A percentile compares a stretch with the other conserved stretches of the same genome.
These are phyloP conservation scores for Neurospora pannonica DNA, from an alignment of 495 filamentous ascomycete species.

Conservation along the genomic window DNA sequence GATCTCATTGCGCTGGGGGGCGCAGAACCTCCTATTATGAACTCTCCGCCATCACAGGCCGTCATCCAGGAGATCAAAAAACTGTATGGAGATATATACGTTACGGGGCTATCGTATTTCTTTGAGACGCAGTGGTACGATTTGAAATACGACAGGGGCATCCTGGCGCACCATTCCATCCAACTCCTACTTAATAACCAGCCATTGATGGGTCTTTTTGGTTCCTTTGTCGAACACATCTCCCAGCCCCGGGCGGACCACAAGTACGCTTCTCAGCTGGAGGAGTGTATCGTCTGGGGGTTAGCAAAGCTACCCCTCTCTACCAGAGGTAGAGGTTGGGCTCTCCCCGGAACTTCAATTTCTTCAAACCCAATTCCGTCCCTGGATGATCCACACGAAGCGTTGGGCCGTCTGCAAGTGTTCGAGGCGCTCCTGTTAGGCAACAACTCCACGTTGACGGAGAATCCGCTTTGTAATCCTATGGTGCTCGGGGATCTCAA, in stretches of 20 bases:
- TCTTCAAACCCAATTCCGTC: not conserved
- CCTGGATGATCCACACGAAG: conserved; percentile 48
- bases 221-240: conserved; percentile 45
- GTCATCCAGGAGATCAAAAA: conserved; percentile 60
- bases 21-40: conserved; percentile 48
- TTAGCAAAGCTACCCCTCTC: conserved; percentile 33
- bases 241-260: conserved; percentile 49
- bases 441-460: conserved; percentile 40
- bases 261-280: conserved; percentile 51
- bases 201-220: conserved; percentile 52
- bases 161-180: conserved; percentile 4
- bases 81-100: conserved; percentile 68
- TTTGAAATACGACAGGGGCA: conserved; percentile 32
- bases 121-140: conserved; percentile 81
- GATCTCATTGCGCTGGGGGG: conserved; percentile 65
- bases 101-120: conserved; percentile 64
- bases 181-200: conserved; percentile 46
- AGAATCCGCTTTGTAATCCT: conserved; percentile 41
- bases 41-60: conserved; percentile 41
- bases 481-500: conserved; percentile 30
- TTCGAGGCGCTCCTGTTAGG: conserved; percentile 69
- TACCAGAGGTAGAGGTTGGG: conserved; percentile 12
- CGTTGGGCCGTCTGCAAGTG: conserved; percentile 56
- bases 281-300: conserved; percentile 64
- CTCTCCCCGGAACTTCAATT: conserved; percentile 16